Base-by-base conservation (phyloP, 1,284 basidiomycete genomes). In the Melampsora americana region DNA sequence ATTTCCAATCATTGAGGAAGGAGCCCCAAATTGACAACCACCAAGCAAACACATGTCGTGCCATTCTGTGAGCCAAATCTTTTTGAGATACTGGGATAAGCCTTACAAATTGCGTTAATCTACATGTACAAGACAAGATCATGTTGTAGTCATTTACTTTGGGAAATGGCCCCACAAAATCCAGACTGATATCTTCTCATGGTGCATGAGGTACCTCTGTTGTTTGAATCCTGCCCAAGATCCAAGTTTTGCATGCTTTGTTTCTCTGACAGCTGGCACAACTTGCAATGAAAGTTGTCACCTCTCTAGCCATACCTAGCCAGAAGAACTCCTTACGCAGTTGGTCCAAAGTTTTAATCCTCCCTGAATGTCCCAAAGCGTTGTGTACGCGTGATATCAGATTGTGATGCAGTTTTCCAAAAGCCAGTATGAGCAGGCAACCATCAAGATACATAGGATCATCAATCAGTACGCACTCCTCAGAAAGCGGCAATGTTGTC, bases 261-360 rank as follows among this genome's bases (percentile, higher is more conserved):
- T 62, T 50, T 28, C 64, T 32, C 28, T 79, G 78, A 64, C 78
- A 79, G 5, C 53, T 53, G 11, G 64, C 65, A 56, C 79, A 79
- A 16, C 23, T 16, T 23, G 26, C 6, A 4, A 66, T 4, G 30
- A 46, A 66, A 7, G 9, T 3, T 7, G 14, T 14, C 18, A 46
- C 39, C 5, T 66, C 65, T 48, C 30, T 77, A 84, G 85, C 66
- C 82, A 86, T 0, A 80, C 80, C 4, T 78, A 67, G 0, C 79
- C 77, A 0, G 85, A 77, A 0, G 81, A 59, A 0, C 72, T 79
- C 68, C n/a, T n/a, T n/a, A n/a, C n/a, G n/a, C n/a, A n/a, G n/a
- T n/a, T n/a, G n/a, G n/a, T n/a, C n/a, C n/a, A 85, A 85, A n/a
- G 79, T 80, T 69, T 85, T 85, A n/a, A 83, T 79, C 28, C 80